phyloP scores from a whole-genome alignment of 805 yeast species.

The Candida argentea region DNA sequence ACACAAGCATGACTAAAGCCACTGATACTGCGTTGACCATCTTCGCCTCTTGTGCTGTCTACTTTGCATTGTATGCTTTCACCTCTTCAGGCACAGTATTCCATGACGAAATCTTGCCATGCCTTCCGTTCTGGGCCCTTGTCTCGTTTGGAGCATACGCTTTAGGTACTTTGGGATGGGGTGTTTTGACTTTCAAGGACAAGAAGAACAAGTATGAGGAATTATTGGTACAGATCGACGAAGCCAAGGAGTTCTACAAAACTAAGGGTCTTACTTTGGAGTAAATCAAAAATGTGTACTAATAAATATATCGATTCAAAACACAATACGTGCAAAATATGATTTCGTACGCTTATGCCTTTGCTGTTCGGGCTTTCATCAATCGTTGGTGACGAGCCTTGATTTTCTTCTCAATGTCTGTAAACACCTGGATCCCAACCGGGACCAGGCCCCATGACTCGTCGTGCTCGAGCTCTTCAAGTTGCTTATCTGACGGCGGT shows the following conservation, averaged over 20 bases:
- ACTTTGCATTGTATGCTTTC: conserved; percentile 38
- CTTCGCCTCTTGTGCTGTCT: conserved; percentile 39
- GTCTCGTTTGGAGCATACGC: conserved; percentile 64
- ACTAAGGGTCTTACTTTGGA: conserved; percentile 46
- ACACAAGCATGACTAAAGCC: conserved; percentile 49
- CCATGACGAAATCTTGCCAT: conserved; percentile 49
- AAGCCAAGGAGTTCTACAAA: conserved; percentile 51
- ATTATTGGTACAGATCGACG: conserved; percentile 45
- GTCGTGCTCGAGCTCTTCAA: conserved; percentile 10
- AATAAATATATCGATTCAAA: no score
- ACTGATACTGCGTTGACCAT: conserved; percentile 44
- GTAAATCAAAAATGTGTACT: conserved; percentile 7
- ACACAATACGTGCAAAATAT: no score
- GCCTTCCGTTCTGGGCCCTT: conserved; percentile 60
- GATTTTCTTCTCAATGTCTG: conserved; percentile 66
- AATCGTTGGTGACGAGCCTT: conserved; percentile 23
- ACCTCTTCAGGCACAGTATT: conserved; percentile 44
- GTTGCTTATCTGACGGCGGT: conserved; percentile 9
- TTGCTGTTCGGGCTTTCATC: no score
- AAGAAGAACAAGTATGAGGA: conserved; percentile 59
- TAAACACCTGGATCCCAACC: conserved; percentile 67
- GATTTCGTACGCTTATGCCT: no score
- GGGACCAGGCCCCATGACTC: conserved; percentile 50
- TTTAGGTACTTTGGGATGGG: conserved; percentile 57
- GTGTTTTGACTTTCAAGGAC: conserved; percentile 59